Base-by-base conservation (phyloP, 176 grass and related monocot genomes). In the Oryza longistaminata region DNA sequence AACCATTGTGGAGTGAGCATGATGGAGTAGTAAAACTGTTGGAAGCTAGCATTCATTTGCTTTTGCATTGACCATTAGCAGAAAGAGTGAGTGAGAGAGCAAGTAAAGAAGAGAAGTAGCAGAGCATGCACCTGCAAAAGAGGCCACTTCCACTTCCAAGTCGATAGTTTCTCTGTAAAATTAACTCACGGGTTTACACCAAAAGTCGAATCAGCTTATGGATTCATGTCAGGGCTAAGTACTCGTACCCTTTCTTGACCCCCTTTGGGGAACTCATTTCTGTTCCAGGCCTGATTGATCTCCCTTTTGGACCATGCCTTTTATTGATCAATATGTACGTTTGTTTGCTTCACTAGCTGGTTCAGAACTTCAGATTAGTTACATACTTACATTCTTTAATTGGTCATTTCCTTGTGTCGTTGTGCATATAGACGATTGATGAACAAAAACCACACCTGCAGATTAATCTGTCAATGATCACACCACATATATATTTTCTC, bases 291-390 rank as follows among this genome's bases (percentile, higher is more conserved):
- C 75, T 79, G 80, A 75, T 83, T 90, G 84, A 73, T 86, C 83
- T 10, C 73, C n/a, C 76, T 77, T 86, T 85, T 81, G 66, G 83
- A 90, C 87, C 68, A 21, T 60, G 74, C 81, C 83, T 83, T 88
- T 83, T 88, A 5, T 83, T 17, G 58, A 84, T 69, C 69, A 74
- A 48, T 64, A 35, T 35, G 34, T 35, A 31, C 48, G 78, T 66
- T 79, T 88, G 66, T 73, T 42, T 67, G 81, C 68, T 6, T 40
- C 6, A 40, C 9, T 33, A 7, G 22, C 3, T 37, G 52, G 11
- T 52, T 69, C 40, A 79, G 77, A 46, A 69, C 6, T 52, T 69
- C 40, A 79, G 77, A 46, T 48, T 7, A 24, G 26, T 55, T 37
- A 37, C 35, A 5, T 37, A 22, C n/a, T 55, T 37, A 37, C 35